Conservation (phyloP, 345 rosid genomes). For the Arabis alpina region DNA sequence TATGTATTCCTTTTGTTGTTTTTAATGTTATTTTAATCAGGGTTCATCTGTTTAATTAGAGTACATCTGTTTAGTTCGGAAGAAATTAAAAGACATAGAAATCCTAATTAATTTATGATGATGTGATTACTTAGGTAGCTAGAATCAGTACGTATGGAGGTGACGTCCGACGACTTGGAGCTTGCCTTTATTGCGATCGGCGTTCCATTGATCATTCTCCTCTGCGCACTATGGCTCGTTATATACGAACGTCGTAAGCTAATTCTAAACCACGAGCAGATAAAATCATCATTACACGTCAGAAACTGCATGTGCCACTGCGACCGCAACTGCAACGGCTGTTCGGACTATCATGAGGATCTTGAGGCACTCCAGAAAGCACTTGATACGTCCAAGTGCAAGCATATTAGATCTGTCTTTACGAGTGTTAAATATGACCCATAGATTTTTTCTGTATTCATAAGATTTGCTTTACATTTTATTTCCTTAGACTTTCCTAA, state of each 20-base stretch:
- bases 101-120: too few relatives aligned
- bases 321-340: neutral
- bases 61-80: too few relatives aligned
- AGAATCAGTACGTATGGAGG: neutral
- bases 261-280: too few relatives aligned
- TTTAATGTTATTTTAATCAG: too few relatives aligned
- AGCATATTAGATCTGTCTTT: constrained; percentile 1
- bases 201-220: neutral
- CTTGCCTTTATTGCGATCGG: neutral
- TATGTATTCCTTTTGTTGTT: too few relatives aligned
- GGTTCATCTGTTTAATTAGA: too few relatives aligned
- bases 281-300: neutral
- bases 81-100: too few relatives aligned
- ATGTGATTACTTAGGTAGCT: too few relatives aligned
- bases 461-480: too few relatives aligned
- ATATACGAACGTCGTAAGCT: neutral
- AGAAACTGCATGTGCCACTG: neutral
- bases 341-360: constrained; percentile 7
- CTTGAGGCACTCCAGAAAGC: constrained; percentile 5
- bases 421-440: neutral
- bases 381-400: constrained; percentile 5
- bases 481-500: too few relatives aligned
- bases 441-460: neutral
- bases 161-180: neutral
- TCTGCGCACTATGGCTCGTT: neutral